Conservation (phyloP, 2,329 filamentous ascomycete genomes). For the Parastagonospora nodorum region DNA sequence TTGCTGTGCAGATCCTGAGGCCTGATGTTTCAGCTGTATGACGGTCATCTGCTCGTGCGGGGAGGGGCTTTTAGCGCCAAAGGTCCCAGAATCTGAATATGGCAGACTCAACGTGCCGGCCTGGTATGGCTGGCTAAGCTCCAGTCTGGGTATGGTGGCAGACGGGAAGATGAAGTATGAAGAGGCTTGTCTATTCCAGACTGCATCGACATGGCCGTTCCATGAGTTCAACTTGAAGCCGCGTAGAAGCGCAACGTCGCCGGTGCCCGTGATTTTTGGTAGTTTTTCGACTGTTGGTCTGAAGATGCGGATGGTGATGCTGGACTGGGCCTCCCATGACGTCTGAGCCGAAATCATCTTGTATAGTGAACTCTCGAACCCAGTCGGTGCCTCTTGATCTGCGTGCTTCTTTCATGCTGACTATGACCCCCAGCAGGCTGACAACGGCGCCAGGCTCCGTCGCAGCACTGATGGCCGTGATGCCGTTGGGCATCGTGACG, state of each 20-base stretch:
- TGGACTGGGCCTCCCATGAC: conserved; percentile 16
- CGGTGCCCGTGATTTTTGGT: conserved; percentile 53
- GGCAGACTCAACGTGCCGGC: conserved; percentile 18
- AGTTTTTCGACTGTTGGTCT: conserved; percentile 28
- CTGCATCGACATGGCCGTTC: conserved; percentile 18
- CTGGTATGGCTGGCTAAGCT: conserved; percentile 22
- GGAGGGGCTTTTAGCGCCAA: conserved; percentile 10
- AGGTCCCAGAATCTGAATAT: conserved; percentile 7
- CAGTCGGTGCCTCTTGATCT: conserved; percentile 59
- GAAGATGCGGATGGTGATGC: conserved; percentile 34
- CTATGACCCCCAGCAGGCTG: conserved; percentile 72
- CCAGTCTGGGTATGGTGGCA: conserved; percentile 22
- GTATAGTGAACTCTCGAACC: conserved; percentile 44
- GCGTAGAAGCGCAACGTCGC: conserved; percentile 70
- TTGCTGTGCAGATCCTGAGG: conserved; percentile 15
- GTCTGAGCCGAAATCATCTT: conserved; percentile 41
- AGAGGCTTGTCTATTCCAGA: neutral
- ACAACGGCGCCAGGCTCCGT: conserved; percentile 42
- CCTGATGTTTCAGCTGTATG: conserved; percentile 29
- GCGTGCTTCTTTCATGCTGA: conserved; percentile 63
- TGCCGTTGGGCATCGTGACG: conserved; percentile 39
- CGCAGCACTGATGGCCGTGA: conserved; percentile 52
- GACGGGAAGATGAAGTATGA: conserved; percentile 22
- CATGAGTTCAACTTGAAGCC: conserved; percentile 27
- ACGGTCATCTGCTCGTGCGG: conserved; percentile 29